phyloP scores from a whole-genome alignment of 495 filamentous ascomycete genomes.

The Cairneyella variabilis region DNA sequence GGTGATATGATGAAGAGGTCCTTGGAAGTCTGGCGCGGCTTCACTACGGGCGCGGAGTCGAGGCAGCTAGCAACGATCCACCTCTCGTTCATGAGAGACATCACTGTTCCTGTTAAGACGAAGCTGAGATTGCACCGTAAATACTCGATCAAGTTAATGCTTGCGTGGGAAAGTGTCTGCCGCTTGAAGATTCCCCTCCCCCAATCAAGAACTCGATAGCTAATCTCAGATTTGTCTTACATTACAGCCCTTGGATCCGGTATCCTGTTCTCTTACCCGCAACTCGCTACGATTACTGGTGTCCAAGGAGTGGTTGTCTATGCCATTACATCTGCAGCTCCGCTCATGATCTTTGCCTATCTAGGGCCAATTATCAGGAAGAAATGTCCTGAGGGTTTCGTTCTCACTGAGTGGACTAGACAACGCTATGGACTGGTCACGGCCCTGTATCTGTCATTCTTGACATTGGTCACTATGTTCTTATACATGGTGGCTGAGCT shows the following conservation, averaged over 20 bases:
- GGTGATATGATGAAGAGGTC: background rate
- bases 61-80: constrained; percentile 43
- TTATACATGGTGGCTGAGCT: constrained; percentile 80
- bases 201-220: constrained; percentile 17
- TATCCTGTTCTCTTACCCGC: constrained; percentile 72
- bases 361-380: constrained; percentile 68
- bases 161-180: constrained; percentile 92
- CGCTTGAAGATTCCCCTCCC: constrained; percentile 45
- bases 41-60: constrained; percentile 82
- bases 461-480: constrained; percentile 74
- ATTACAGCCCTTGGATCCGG: constrained; percentile 68
- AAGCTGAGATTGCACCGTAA: constrained; percentile 90
- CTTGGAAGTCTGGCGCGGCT: constrained; percentile 50
- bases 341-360: constrained; percentile 62
- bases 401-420: constrained; percentile 75
- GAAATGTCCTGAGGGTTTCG: constrained; percentile 73
- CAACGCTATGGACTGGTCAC: constrained; percentile 64
- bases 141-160: constrained; percentile 94
- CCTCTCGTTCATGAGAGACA: constrained; percentile 30
- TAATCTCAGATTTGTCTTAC: constrained; percentile 26
- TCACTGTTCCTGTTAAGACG: constrained; percentile 34
- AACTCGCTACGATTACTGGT: constrained; percentile 74
- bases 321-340: constrained; percentile 61
- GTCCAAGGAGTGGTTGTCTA: constrained; percentile 72
- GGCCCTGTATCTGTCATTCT: constrained; percentile 56